Evolutionary conservation across 2,329 filamentous ascomycete genomes (phyloP).

Genomic region (Tolypocladium inflatum): DNA sequence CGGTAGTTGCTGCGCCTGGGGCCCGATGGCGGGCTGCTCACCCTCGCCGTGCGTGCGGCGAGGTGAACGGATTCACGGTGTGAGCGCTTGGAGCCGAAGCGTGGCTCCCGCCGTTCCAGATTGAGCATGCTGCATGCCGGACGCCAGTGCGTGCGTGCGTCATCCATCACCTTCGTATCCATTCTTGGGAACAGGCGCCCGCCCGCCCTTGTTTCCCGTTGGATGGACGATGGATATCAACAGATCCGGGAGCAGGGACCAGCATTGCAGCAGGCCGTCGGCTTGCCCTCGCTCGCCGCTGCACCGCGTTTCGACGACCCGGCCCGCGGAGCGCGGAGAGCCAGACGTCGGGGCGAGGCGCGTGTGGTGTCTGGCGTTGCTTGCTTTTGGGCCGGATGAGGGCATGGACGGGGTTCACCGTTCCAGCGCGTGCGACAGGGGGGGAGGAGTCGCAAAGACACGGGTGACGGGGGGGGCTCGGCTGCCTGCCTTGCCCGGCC

Average conservation of each 20-base stretch:
- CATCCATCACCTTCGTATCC: background rate
- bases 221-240: too few species aligned
- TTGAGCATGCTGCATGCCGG: background rate
- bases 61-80: background rate
- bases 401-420: background rate
- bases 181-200: background rate
- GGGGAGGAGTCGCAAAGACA: background rate
- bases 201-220: background rate
- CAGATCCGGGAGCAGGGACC: background rate
- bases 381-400: background rate
- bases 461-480: background rate
- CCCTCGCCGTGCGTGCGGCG: background rate
- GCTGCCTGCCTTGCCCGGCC: background rate
- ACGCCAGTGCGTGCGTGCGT: background rate
- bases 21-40: background rate
- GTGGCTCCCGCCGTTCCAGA: background rate
- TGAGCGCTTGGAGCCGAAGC: background rate
- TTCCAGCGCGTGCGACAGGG: background rate
- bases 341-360: background rate
- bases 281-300: background rate
- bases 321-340: background rate
- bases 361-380: background rate
- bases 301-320: background rate
- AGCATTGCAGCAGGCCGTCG: background rate
- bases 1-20: background rate